Evolutionary conservation across 257 asterid genomes (phyloP).

Genomic region (Misopates orontium): DNA sequence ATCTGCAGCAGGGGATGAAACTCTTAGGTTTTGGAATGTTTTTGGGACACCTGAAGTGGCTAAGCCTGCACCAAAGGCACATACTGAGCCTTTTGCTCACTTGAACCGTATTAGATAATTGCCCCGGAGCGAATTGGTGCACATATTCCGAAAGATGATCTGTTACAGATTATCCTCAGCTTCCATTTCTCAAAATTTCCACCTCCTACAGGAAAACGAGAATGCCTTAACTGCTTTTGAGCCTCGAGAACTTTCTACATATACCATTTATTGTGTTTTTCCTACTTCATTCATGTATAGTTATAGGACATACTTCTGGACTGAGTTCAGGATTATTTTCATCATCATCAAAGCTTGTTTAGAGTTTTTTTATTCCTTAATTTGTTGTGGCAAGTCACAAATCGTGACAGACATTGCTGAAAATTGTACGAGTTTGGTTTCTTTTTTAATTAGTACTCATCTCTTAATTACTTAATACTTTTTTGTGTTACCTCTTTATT

Average conservation of each 20-base stretch:
- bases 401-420: constrained; percentile 11
- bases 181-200: too few relatives aligned
- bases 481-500: too few relatives aligned
- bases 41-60: constrained; percentile 89
- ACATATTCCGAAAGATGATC: too few relatives aligned
- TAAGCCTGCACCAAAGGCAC: constrained; percentile 68
- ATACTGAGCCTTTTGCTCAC: constrained; percentile 82
- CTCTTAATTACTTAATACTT: too few relatives aligned
- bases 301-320: not conserved
- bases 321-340: not conserved
- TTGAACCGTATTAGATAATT: constrained; percentile 69
- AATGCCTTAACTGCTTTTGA: too few relatives aligned
- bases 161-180: too few relatives aligned
- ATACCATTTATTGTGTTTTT: too few relatives aligned
- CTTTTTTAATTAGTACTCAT: too few relatives aligned
- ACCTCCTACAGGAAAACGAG: too few relatives aligned
- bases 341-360: not conserved
- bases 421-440: not conserved
- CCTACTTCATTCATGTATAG: too few relatives aligned
- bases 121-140: not conserved
- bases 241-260: too few relatives aligned
- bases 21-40: constrained; percentile 88
- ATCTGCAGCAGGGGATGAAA: constrained; percentile 95
- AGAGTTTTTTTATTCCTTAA: not conserved
- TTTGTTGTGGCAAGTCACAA: constrained; percentile 10